A percentile compares a stretch with the other conserved stretches of the same genome.
Evolutionary conservation across 2,329 filamentous ascomycete genomes (phyloP).

Genomic region (Orbilia blumenaviensis): DNA sequence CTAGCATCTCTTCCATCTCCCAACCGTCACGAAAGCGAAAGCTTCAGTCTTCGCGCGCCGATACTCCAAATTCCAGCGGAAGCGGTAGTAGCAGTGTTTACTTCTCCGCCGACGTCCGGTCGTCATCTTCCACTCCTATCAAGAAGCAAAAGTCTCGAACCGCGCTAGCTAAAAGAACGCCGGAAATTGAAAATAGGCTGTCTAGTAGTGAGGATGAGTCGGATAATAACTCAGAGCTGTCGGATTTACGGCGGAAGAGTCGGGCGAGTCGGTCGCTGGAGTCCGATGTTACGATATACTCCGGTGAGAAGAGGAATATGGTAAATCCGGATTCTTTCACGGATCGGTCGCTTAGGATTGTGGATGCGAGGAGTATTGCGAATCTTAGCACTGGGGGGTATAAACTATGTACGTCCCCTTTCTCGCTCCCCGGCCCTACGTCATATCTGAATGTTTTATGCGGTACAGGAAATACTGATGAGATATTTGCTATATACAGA

Average conservation of each 20-base stretch:
- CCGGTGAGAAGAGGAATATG: constrained; percentile 63
- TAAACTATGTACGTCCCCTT: constrained; percentile 56
- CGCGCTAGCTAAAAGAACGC: constrained; percentile 40
- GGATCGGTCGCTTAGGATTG: constrained; percentile 64
- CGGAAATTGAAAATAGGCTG: constrained; percentile 60
- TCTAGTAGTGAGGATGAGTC: constrained; percentile 59
- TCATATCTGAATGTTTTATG: neutral
- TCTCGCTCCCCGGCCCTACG: neutral
- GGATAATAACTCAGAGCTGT: constrained; percentile 54
- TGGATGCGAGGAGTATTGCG: constrained; percentile 65
- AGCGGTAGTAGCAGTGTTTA: constrained; percentile 36
- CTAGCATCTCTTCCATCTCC: neutral
- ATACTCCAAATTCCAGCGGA: constrained; percentile 28
- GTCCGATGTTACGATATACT: constrained; percentile 61
- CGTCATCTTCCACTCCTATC: constrained; percentile 49
- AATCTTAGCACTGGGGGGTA: constrained; percentile 61
- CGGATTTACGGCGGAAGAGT: constrained; percentile 50
- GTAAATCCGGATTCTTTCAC: constrained; percentile 62
- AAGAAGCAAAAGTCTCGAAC: constrained; percentile 52
- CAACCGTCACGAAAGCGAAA: constrained; percentile 40
- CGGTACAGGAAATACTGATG: neutral
- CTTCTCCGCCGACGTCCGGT: constrained; percentile 42
- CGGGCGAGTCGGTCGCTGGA: constrained; percentile 55
- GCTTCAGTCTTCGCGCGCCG: constrained; percentile 43
- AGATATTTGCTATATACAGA: constrained; percentile 50